Percentiles rank a stretch among this genome's conserved stretches.
phyloP scores from a whole-genome alignment of 2,329 filamentous ascomycete species.

The Ophiostoma ulmi region DNA sequence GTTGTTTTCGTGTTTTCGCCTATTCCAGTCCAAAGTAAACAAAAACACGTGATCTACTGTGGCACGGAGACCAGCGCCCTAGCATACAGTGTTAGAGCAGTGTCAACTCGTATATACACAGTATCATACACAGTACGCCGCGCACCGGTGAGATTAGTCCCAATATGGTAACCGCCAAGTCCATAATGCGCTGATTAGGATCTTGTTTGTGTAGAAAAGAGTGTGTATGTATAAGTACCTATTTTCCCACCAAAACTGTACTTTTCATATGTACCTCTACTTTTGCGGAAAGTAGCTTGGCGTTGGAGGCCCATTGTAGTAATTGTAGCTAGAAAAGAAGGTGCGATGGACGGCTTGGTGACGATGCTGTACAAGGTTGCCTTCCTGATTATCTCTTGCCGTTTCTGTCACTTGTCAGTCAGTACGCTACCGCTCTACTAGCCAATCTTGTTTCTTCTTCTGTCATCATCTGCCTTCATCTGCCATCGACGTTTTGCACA shows the following conservation, averaged over 20 bases:
- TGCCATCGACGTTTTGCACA: neutral
- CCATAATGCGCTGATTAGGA: neutral
- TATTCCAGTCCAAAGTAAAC: slow-evolving; percentile 30
- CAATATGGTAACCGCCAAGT: neutral
- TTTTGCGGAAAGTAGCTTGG: neutral
- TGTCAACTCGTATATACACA: neutral
- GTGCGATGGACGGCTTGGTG: slow-evolving; percentile 13
- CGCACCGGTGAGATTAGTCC: neutral
- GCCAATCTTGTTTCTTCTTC: neutral
- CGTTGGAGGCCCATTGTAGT: slow-evolving; percentile 12
- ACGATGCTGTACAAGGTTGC: neutral
- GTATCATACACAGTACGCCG: neutral
- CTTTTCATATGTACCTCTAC: neutral
- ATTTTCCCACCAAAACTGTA: rapidly evolving
- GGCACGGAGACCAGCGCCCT: slow-evolving; percentile 12
- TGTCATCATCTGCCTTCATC: slow-evolving; percentile 1
- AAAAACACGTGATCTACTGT: slow-evolving; percentile 27
- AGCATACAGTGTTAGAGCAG: neutral
- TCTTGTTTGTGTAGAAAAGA: neutral
- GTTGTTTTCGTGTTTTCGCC: slow-evolving; percentile 22
- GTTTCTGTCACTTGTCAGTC: neutral
- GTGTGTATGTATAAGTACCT: neutral
- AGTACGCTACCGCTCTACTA: neutral
- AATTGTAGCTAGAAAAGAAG: slow-evolving; percentile 10
- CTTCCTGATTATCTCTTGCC: neutral